phyloP scores from a whole-genome alignment of 78 protist genomes.

The Dictyostelium citrinum region DNA sequence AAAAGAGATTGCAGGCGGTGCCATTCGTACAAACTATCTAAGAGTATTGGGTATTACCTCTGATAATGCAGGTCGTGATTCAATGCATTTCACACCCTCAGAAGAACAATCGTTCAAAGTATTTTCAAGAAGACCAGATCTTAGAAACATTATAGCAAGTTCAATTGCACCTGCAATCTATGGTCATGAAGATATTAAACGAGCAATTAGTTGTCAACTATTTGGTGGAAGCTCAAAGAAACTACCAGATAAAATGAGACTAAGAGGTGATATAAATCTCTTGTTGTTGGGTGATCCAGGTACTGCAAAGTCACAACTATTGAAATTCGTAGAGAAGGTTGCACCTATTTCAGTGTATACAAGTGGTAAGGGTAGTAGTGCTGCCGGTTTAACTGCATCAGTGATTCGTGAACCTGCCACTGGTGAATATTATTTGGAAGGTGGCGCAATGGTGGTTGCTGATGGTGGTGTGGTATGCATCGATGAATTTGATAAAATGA shows the following conservation, averaged over 20 bases:
- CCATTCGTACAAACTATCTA: constrained; percentile 84
- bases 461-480: constrained; percentile 99
- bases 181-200: constrained; percentile 97
- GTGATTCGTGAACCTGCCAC: constrained; percentile 88
- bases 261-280: constrained; percentile 99
- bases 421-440: constrained; percentile 98
- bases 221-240: constrained; percentile 96
- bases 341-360: constrained; percentile 99
- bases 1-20: constrained; percentile 11
- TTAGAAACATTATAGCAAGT: constrained; percentile 68
- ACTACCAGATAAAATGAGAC: constrained; percentile 92
- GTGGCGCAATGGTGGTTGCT: constrained; percentile 99
- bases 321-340: constrained; percentile 95
- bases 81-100: constrained; percentile 47
- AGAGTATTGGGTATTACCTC: constrained; percentile 80
- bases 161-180: constrained; percentile 96
- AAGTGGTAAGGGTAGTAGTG: constrained; percentile 98
- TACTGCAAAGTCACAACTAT: constrained; percentile 98
- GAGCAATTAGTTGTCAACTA: constrained; percentile 94
- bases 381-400: constrained; percentile 99
- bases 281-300: constrained; percentile 99
- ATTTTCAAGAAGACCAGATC: constrained; percentile 64
- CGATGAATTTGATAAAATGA: constrained; percentile 99
- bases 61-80: constrained; percentile 39
- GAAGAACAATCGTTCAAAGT: constrained; percentile 84